These are phyloP conservation scores for Citrus cavaleriei DNA, from an alignment of 345 rosid species.

Conservation along the genomic window DNA sequence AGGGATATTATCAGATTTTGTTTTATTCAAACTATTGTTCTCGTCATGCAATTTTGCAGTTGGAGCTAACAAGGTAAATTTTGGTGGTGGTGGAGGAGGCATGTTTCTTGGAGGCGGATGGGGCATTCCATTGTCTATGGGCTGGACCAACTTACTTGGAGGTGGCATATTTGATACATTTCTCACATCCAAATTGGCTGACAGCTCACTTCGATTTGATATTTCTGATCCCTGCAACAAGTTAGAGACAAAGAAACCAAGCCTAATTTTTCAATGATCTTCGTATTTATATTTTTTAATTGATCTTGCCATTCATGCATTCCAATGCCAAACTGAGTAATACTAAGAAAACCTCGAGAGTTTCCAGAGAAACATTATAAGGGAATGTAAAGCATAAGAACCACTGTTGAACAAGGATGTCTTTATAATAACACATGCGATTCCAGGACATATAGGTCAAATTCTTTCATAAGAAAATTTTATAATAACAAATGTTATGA, in stretches of 20 bases:
- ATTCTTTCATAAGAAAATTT: not conserved
- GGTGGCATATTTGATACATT: constrained; percentile 43
- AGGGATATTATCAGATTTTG: constrained; percentile 42
- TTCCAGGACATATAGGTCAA: not conserved
- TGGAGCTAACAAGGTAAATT: constrained; percentile 33
- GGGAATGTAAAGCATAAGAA: not conserved
- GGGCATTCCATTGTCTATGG: constrained; percentile 33
- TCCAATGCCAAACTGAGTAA: not conserved
- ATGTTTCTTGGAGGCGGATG: constrained; percentile 48
- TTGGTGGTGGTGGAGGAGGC: constrained; percentile 64
- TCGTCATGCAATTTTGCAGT: constrained; percentile 23
- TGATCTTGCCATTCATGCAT: not conserved
- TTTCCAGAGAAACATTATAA: not conserved
- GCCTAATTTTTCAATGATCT: constrained; percentile 22
- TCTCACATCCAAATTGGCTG: constrained; percentile 21
- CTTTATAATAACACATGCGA: not conserved
- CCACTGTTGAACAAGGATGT: not conserved
- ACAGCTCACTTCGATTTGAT: constrained; percentile 28
- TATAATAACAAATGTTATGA: not conserved
- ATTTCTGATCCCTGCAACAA: constrained; percentile 43
- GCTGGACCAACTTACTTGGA: constrained; percentile 38
- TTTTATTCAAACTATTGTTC: constrained; percentile 17
- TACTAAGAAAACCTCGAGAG: not conserved
- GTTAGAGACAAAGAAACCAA: constrained; percentile 22
- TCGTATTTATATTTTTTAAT: no score